These are phyloP conservation scores for Apostasia ramifera DNA, from an alignment of 106 monocot species.

Conservation along the genomic window DNA sequence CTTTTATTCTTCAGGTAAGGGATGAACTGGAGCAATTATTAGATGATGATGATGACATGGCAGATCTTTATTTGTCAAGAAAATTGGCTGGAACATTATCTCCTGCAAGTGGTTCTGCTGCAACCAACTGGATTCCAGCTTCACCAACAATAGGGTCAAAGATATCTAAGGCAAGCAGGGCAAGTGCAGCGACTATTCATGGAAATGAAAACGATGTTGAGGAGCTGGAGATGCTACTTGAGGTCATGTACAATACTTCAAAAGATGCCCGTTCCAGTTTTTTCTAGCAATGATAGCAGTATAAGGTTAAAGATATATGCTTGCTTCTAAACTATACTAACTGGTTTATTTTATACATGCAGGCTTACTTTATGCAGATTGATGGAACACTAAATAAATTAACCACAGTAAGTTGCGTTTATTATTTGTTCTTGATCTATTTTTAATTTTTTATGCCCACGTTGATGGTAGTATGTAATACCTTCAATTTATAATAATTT, in stretches of 20 bases:
- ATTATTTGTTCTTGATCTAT: background rate
- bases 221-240: constrained; percentile 96
- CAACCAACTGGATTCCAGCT: constrained; percentile 42
- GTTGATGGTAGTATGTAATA: too few relatives aligned
- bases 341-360: constrained; percentile 15
- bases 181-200: constrained; percentile 69
- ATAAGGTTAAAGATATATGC: background rate
- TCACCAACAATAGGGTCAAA: constrained; percentile 83
- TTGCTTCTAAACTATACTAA: background rate
- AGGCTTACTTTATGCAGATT: constrained; percentile 98
- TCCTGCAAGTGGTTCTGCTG: constrained; percentile 55
- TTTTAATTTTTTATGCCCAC: too few relatives aligned
- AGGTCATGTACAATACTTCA: constrained; percentile 28
- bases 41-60: constrained; percentile 97
- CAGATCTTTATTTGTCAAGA: constrained; percentile 91
- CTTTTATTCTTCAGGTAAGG: constrained; percentile 42
- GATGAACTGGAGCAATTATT: constrained; percentile 93
- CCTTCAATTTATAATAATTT: too few relatives aligned
- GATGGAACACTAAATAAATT: constrained; percentile 93
- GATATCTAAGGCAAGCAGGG: constrained; percentile 73
- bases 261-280: too few relatives aligned
- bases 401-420: constrained; percentile 44
- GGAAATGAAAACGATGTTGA: constrained; percentile 95
- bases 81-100: constrained; percentile 59
- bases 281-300: too few relatives aligned